A percentile compares a stretch with the other conserved stretches of the same genome.
phyloP scores from a whole-genome alignment of 78 protist genomes.

The Bodo saltans region DNA sequence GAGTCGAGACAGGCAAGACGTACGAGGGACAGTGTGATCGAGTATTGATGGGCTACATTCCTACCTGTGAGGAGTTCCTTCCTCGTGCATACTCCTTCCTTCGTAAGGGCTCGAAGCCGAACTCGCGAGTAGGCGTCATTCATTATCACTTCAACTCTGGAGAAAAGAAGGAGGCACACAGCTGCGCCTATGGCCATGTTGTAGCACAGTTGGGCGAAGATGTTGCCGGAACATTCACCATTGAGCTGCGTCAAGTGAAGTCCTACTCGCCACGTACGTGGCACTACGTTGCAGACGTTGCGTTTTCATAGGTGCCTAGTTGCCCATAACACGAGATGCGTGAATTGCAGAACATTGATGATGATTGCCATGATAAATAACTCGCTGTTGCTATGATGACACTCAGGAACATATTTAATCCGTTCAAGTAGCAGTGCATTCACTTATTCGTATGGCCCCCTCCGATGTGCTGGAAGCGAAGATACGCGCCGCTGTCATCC shows the following conservation, averaged over 20 bases:
- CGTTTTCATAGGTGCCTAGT: no score
- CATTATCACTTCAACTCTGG: slow-evolving; percentile 38
- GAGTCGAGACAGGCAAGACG: background rate
- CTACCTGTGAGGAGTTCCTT: slow-evolving; percentile 13
- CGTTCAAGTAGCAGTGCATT: no score
- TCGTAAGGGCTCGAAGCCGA: background rate
- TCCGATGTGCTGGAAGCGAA: no score
- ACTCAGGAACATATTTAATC: no score
- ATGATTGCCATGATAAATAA: no score
- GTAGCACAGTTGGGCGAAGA: background rate
- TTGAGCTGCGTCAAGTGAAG: slow-evolving; percentile 12
- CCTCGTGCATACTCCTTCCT: slow-evolving; percentile 20
- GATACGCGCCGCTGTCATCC: no score
- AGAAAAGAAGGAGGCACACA: slow-evolving; percentile 3
- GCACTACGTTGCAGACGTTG: slow-evolving; percentile 31
- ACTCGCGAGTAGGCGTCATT: background rate
- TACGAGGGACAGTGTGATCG: background rate
- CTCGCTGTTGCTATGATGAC: no score
- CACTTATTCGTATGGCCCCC: no score
- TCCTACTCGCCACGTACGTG: slow-evolving; percentile 6
- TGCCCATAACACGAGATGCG: no score
- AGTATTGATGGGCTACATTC: slow-evolving; percentile 30
- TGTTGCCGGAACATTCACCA: background rate
- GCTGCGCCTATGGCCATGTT: background rate
- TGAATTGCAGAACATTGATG: no score